These are phyloP conservation scores for Seminavis robusta DNA, from an alignment of 108 stramenopile species.

Conservation along the genomic window DNA sequence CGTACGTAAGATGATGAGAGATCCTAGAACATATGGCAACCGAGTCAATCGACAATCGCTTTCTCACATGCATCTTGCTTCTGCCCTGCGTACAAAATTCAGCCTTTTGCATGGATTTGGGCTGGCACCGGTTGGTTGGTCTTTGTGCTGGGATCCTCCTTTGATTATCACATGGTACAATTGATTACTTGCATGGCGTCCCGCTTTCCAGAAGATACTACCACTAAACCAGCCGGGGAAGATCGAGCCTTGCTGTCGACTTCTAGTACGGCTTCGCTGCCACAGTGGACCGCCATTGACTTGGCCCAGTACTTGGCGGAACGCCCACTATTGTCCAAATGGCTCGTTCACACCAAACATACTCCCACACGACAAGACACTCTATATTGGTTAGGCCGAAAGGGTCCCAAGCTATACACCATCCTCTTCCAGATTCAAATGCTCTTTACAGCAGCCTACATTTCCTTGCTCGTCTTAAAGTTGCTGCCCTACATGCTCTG, in stretches of 20 bases:
- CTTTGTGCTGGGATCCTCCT: slow-evolving; percentile 9
- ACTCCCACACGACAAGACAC: slow-evolving; percentile 15
- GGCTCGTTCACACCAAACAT: slow-evolving; percentile 3
- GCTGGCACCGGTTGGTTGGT: slow-evolving; percentile 24
- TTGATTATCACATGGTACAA: slow-evolving; percentile 19
- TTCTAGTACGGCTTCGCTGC: too few species aligned
- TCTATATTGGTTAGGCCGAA: slow-evolving; percentile 26
- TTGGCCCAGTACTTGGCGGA: slow-evolving; percentile 11
- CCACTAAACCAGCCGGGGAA: too few species aligned
- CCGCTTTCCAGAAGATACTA: too few species aligned
- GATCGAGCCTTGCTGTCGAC: too few species aligned
- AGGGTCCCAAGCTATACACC: slow-evolving; percentile 24
- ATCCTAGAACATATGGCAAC: too few species aligned
- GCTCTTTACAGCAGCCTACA: slow-evolving; percentile 23
- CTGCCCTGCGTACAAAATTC: too few species aligned
- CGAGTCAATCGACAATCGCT: too few species aligned
- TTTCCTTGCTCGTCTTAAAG: slow-evolving; percentile 10
- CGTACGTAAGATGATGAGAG: too few species aligned
- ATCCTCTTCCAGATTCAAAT: slow-evolving; percentile 25
- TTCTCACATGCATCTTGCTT: background rate
- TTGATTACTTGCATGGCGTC: background rate
- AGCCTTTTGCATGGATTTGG: slow-evolving; percentile 34
- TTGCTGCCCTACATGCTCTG: too few species aligned
- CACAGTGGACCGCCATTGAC: slow-evolving; percentile 22
- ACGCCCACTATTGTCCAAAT: background rate